Evolutionary conservation across 2,329 filamentous ascomycete species (phyloP).

Genomic region (Aspergillus pseudoterreus): DNA sequence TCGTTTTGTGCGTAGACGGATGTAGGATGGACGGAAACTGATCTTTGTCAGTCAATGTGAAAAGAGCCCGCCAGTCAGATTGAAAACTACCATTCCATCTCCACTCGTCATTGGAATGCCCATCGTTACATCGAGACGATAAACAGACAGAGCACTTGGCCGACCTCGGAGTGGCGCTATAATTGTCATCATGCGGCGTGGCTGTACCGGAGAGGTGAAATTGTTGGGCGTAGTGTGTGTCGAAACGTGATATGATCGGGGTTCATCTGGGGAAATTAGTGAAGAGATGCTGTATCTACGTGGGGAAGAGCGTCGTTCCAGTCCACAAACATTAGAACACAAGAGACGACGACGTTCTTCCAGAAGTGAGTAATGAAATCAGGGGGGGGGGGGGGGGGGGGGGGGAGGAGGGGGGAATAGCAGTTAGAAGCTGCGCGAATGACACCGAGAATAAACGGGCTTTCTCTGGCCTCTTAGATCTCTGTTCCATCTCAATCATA

Average conservation of each 20-base stretch:
- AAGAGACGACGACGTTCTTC: neutral
- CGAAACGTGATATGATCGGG: neutral
- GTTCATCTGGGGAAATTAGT: neutral
- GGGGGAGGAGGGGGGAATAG: neutral
- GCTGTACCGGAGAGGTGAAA: neutral
- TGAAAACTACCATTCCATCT: constrained; percentile 41
- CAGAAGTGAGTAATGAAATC: neutral
- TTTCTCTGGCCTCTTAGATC: constrained; percentile 39
- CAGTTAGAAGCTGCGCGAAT: neutral
- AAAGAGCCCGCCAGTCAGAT: constrained; percentile 28
- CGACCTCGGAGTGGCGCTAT: constrained; percentile 25
- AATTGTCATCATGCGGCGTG: constrained; percentile 27
- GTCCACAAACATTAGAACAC: neutral
- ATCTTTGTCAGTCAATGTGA: neutral
- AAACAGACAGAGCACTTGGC: constrained; percentile 29
- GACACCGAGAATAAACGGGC: neutral
- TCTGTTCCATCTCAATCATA: constrained; percentile 48
- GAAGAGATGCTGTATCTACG: neutral
- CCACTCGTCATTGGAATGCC: constrained; percentile 38
- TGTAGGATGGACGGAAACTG: too few relatives aligned
- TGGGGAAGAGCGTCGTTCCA: neutral
- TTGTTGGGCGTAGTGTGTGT: neutral
- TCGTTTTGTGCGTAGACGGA: too few relatives aligned
- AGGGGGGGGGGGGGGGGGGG: too few relatives aligned
- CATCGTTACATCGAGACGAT: constrained; percentile 26